Evolutionary conservation across 2,329 filamentous ascomycete species (phyloP), one percentile per base, ranked within the genome.

Genomic region (Cryoendolithus antarcticus): DNA sequence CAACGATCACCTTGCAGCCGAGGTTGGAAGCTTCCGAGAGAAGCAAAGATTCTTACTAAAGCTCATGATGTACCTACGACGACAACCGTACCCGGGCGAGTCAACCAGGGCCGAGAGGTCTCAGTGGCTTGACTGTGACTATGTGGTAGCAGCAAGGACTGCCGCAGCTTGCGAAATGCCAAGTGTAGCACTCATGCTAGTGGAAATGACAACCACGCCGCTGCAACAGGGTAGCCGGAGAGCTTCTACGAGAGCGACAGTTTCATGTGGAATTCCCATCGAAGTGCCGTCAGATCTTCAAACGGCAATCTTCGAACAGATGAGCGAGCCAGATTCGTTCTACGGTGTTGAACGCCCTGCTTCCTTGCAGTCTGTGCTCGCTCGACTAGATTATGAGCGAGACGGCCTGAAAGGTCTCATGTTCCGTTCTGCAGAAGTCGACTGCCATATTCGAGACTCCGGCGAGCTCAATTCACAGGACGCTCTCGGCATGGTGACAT

Each of bases 301-400:
- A 9, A 70, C 94, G 33, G 68, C 74, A 1, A 88, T 98, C 2
- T 98, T 91, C 57, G 82, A 85, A 55, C 89, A 85, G 44, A 82
- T 98, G 34, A 88, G 95, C 54, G 93, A 99, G 53, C 89, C 88
- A 2, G 91, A 99, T 58, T 81, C 86, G 1, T 98, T 93, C 58
- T 98, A 98, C 55, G 93, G 91, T 3, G 71, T 95, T 6, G 75
- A 84, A 32, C 82, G 93, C 58, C 75, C 75, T 31, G 74, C 86
- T 5, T 86, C 78, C 41, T 63, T 98, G 10, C 69, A 74, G 10
- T 85, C 81, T 8, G 81, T 96, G 1, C 67, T 96, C 42, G 75
- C 81, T 37, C 79, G 84, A 7, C 71, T 96, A 4, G 86, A 94
- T 48, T 89, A 95, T 55, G 91, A 98, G 62, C 80, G 79, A 36